Percentiles rank a stretch among this genome's conserved stretches.
phyloP scores from a whole-genome alignment of 1,139 yeast genomes.

The Candida sp. region DNA sequence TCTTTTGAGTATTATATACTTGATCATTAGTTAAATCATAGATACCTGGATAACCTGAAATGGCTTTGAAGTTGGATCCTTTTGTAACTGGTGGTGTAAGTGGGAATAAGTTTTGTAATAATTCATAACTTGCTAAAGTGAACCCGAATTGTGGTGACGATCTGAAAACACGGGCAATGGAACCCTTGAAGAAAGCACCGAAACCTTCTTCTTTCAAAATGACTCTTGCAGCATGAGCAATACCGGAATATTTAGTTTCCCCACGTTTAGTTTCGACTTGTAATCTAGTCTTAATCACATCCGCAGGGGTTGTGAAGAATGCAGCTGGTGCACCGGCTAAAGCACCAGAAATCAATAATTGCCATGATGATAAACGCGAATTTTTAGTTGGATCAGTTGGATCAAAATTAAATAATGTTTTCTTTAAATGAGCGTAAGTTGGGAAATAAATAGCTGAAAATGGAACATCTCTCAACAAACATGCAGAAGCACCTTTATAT shows the following conservation, averaged over 20 bases:
- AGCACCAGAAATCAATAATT: conserved; percentile 85
- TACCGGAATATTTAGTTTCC: conserved; percentile 74
- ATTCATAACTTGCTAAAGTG: conserved; percentile 93
- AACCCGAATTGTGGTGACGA: conserved; percentile 98
- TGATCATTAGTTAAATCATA: conserved; percentile 48
- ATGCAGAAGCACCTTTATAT: conserved; percentile 90
- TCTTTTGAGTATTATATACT: conserved; percentile 35
- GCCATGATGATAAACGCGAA: conserved; percentile 67
- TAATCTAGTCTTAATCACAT: conserved; percentile 92
- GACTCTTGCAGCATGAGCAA: conserved; percentile 70
- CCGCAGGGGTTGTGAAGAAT: conserved; percentile 92
- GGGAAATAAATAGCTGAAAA: conserved; percentile 98
- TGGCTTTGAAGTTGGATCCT: conserved; percentile 43
- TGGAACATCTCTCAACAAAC: conserved; percentile 93
- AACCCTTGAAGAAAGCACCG: conserved; percentile 91
- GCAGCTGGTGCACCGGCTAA: conserved; percentile 99
- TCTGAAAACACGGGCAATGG: conserved; percentile 90
- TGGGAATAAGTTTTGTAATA: conserved; percentile 54
- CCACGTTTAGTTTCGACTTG: conserved; percentile 83
- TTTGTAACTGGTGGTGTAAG: conserved; percentile 45
- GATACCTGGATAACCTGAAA: conserved; percentile 47
- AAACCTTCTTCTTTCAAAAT: conserved; percentile 75
- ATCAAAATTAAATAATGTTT: conserved; percentile 78
- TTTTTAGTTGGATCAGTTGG: conserved; percentile 53
- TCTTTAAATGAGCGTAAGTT: conserved; percentile 89